Evolutionary conservation across 305 asterid species (phyloP).

Genomic region (Fraxinus dipetala): DNA sequence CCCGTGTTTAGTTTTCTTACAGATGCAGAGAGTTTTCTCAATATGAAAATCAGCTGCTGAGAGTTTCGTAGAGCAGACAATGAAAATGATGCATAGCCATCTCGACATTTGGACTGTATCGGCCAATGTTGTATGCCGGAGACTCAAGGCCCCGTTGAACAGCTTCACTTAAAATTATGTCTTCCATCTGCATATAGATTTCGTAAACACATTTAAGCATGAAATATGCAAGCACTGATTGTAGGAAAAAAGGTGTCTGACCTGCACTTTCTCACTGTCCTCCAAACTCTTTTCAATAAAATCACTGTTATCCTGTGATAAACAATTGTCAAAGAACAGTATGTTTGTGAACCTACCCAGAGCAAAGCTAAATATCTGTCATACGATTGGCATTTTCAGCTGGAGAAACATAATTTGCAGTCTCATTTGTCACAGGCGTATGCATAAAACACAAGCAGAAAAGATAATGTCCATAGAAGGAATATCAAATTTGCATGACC

Average conservation of each 20-base stretch:
- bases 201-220: neutral
- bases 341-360: neutral
- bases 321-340: neutral
- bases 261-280: slow-evolving; percentile 81
- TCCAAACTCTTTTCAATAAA: slow-evolving; percentile 52
- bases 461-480: neutral
- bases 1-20: neutral
- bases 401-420: neutral
- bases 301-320: slow-evolving; percentile 42
- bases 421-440: neutral
- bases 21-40: neutral
- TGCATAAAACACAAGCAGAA: neutral
- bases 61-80: slow-evolving; percentile 43
- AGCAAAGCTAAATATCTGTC: neutral
- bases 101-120: slow-evolving; percentile 77
- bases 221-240: neutral
- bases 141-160: slow-evolving; percentile 81
- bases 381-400: neutral
- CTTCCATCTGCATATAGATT: slow-evolving; percentile 54
- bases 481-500: neutral
- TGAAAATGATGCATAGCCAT: slow-evolving; percentile 94
- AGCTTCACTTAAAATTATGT: slow-evolving; percentile 46
- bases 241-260: slow-evolving; percentile 8
- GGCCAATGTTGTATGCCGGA: slow-evolving; percentile 60
- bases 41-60: slow-evolving; percentile 24